Conservation (phyloP, 176 grass and related monocot genomes). For the Zea luxurians region DNA sequence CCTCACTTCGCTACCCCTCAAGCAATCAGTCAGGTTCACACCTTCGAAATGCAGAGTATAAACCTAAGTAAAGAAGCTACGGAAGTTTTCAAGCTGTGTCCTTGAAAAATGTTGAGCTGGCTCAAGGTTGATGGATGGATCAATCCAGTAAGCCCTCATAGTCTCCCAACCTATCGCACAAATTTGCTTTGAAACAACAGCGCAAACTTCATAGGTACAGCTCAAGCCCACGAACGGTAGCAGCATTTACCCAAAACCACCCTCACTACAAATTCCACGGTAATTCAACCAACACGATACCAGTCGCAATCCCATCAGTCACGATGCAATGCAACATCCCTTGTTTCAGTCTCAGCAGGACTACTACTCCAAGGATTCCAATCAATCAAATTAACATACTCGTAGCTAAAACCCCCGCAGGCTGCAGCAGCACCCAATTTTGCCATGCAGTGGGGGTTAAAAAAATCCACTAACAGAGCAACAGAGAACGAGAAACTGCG, state of each 20-base stretch:
- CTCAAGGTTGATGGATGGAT: not conserved
- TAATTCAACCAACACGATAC: no score
- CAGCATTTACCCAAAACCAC: no score
- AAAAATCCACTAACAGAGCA: not conserved
- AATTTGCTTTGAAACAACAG: no score
- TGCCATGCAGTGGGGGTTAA: not conserved
- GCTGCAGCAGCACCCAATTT: no score
- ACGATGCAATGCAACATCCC: no score
- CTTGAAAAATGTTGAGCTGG: not conserved
- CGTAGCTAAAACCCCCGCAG: not conserved
- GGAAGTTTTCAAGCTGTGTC: not conserved
- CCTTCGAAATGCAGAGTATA: not conserved
- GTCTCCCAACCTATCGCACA: not conserved
- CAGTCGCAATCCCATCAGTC: no score
- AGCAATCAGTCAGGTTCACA: not conserved
- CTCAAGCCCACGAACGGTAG: no score
- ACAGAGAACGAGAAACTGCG: not conserved
- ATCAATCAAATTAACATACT: not conserved
- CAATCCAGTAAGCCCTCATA: not conserved
- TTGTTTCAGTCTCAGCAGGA: no score
- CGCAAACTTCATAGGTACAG: no score
- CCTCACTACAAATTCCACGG: no score
- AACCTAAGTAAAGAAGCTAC: not conserved
- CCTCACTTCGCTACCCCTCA: not conserved
- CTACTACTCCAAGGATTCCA: not conserved